Evolutionary conservation across 352 stramenopile genomes (phyloP).

Genomic region (Phytophthora pseudosyringae): DNA sequence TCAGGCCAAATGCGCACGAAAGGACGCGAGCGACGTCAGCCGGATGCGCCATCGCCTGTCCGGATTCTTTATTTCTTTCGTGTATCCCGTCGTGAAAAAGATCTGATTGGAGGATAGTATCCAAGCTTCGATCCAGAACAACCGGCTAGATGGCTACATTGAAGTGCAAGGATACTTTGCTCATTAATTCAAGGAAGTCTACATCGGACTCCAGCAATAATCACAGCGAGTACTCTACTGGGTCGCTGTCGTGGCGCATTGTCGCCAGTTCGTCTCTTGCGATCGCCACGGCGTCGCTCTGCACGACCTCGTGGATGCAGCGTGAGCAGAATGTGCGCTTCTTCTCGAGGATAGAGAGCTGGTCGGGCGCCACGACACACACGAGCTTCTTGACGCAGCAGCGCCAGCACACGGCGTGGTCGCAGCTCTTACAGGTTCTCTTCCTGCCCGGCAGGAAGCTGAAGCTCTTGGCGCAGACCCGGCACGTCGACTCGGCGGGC

Average conservation of each 20-base stretch:
- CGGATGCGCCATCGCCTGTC: constrained; percentile 17
- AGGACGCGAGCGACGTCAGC: neutral
- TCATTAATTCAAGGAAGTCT: constrained; percentile 6
- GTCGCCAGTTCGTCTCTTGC: constrained; percentile 32
- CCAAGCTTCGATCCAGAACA: neutral
- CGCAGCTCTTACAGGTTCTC: constrained; percentile 37
- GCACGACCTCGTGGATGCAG: constrained; percentile 35
- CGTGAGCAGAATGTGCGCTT: constrained; percentile 34
- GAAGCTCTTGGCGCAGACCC: constrained; percentile 37
- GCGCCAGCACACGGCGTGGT: constrained; percentile 29
- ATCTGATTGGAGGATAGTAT: constrained; percentile 12
- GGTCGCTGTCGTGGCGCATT: constrained; percentile 14
- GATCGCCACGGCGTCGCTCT: constrained; percentile 30
- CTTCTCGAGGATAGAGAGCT: constrained; percentile 41
- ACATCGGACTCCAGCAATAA: constrained; percentile 3
- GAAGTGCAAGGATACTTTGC: constrained; percentile 6
- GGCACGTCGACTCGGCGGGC: constrained; percentile 18
- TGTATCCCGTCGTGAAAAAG: constrained; percentile 12
- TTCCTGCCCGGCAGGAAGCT: constrained; percentile 31
- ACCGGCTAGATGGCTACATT: constrained; percentile 6
- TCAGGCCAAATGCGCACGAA: neutral
- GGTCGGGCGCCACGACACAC: constrained; percentile 34
- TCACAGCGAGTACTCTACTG: constrained; percentile 24
- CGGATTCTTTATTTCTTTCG: constrained; percentile 6
- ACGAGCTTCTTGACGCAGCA: constrained; percentile 40